Evolutionary conservation across 2,329 filamentous ascomycete species (phyloP), one percentile per base, ranked within the genome.

Genomic region (Leptographium galeiforme): DNA sequence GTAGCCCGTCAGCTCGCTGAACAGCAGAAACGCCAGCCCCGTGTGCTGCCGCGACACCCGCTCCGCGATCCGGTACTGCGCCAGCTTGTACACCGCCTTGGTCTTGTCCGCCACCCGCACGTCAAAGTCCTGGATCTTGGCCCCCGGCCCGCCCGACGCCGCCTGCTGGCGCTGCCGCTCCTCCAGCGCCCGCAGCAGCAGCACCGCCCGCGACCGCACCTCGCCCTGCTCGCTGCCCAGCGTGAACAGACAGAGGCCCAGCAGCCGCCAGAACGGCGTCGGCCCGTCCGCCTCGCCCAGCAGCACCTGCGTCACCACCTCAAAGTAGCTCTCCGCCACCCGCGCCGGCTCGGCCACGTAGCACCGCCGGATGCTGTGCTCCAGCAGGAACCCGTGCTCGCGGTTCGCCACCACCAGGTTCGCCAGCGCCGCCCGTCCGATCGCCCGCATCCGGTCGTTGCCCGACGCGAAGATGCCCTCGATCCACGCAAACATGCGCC

Each of bases 31-130:
- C 0, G 91, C 90, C 43, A 95, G 71, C 59, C 95, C 89, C 0
- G 87, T 80, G 64, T 98, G 88, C 58, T 94, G 87, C 62, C 87
- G 88, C 1, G 90, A 87, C 41, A 98, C 77, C 19, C 90, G 79
- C 62, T 91, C 89, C 0, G 93, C 97, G 25, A 95, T 94, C 64
- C 97, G 91, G 59, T 96, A 97, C 64, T 98, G 93, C 0, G 94
- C 93, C 46, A 94, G 75, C 69, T 98, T 98, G 70, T 97, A 98
- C 3, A 98, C 91, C 0, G 91, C 90, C 59, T 95, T 95, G 0
- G 94, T 98, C 69, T 96, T 97, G 69, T 98, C 94, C 0, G 91
- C 94, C 55, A 98, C 93, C 65, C 90, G 96, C 62, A 98, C 97
- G 63, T 98, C 93, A 55, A 96, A 94, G 65, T 98, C 93, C 64